These are phyloP conservation scores for Coniochaeta hoffmannii DNA, from an alignment of 2,329 filamentous ascomycete species.

Conservation along the genomic window DNA sequence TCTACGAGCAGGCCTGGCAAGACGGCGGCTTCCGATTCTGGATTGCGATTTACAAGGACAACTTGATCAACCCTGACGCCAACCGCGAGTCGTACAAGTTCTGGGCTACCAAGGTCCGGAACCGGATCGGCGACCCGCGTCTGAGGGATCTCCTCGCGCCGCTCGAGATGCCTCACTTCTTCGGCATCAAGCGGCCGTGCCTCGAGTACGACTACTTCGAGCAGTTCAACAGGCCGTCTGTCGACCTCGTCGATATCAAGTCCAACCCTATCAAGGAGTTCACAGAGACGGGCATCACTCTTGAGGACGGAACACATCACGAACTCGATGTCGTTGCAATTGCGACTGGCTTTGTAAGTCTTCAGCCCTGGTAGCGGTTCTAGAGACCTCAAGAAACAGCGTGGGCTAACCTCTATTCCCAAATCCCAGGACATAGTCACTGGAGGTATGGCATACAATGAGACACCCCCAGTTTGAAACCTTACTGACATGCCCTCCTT, in stretches of 20 bases:
- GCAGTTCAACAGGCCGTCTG: constrained; percentile 34
- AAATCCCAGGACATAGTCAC: constrained; percentile 17
- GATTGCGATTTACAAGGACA: constrained; percentile 19
- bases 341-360: constrained; percentile 22
- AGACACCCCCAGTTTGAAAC: no score
- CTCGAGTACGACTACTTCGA: constrained; percentile 43
- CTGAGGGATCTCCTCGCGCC: constrained; percentile 22
- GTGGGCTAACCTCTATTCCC: not conserved
- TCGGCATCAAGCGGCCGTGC: constrained; percentile 34
- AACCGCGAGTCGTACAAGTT: constrained; percentile 21
- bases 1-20: constrained; percentile 24
- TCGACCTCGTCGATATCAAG: constrained; percentile 37
- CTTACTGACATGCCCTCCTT: no score
- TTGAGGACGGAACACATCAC: constrained; percentile 21
- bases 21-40: constrained; percentile 30
- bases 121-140: constrained; percentile 24
- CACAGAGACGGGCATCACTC: constrained; percentile 28
- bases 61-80: constrained; percentile 18
- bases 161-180: constrained; percentile 20
- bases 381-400: no score
- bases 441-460: no score
- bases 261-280: constrained; percentile 29
- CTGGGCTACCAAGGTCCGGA: constrained; percentile 26
- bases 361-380: no score
- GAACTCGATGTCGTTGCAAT: constrained; percentile 30